These are phyloP conservation scores for Quercus agrifolia DNA, from an alignment of 306 rosid species.

Conservation along the genomic window DNA sequence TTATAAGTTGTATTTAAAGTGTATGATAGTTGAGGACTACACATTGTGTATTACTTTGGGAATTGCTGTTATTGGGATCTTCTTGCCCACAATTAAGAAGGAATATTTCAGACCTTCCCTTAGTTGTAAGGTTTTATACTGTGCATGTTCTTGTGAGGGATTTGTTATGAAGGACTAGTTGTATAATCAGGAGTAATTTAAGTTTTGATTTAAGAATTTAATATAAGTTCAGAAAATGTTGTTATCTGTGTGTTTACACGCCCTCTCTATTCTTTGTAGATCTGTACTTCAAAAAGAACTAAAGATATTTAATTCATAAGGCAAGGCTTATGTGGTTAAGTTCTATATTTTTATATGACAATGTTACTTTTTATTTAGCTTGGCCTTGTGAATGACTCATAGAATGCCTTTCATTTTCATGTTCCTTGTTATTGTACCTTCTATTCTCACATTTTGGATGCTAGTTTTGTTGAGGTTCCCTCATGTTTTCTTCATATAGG, in stretches of 20 bases:
- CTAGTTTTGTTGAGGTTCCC: not conserved
- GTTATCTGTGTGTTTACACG: not conserved
- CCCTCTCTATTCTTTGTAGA: not conserved
- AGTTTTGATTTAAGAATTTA: not conserved
- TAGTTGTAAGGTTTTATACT: not conserved
- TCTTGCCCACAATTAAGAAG: not conserved
- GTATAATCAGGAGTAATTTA: not conserved
- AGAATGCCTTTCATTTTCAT: not conserved
- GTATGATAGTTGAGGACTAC: not conserved
- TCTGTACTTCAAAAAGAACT: not conserved
- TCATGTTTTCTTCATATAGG: not conserved
- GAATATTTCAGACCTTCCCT: not conserved
- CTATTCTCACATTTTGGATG: not conserved
- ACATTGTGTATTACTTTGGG: not conserved
- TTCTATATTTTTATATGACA: not conserved
- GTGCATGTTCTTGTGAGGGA: not conserved
- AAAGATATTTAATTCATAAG: not conserved
- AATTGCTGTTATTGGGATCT: not conserved
- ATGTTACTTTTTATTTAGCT: not conserved
- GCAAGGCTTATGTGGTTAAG: not conserved
- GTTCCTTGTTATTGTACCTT: not conserved
- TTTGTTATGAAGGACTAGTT: not conserved
- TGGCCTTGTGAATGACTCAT: not conserved
- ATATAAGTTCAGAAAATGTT: not conserved
- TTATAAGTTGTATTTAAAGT: slow-evolving; percentile 19